Percentiles rank a stretch among this genome's conserved stretches.
Evolutionary conservation across 75 land plant species (phyloP).

Genomic region (Picea sitchensis): DNA sequence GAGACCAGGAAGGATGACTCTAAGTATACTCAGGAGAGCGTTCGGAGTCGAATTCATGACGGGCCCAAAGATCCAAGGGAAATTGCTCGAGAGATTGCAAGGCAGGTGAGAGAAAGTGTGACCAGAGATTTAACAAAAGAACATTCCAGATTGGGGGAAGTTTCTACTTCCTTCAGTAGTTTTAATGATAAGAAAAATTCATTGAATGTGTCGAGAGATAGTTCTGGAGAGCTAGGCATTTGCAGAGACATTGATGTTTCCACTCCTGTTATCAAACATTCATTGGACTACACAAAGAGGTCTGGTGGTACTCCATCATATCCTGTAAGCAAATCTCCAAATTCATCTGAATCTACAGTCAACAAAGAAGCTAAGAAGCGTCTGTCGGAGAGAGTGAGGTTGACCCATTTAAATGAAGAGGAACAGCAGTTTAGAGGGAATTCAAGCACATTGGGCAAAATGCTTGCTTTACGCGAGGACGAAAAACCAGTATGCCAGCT

Average conservation of each 20-base stretch:
- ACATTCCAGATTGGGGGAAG: slow-evolving; percentile 10
- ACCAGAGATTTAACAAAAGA: slow-evolving; percentile 13
- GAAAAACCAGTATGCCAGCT: not conserved
- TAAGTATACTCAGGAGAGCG: not conserved
- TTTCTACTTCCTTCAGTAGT: slow-evolving; percentile 35
- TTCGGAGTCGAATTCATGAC: slow-evolving; percentile 12
- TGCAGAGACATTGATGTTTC: not conserved
- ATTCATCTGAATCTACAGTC: slow-evolving; percentile 34
- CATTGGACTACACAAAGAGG: slow-evolving; percentile 9
- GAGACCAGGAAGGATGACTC: slow-evolving; percentile 9
- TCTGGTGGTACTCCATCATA: slow-evolving; percentile 9
- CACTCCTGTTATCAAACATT: slow-evolving; percentile 8
- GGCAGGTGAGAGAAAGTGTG: slow-evolving; percentile 39
- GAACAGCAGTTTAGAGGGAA: slow-evolving; percentile 8
- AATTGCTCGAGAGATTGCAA: slow-evolving; percentile 63
- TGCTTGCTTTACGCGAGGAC: slow-evolving; percentile 49
- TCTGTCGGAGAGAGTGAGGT: slow-evolving; percentile 56
- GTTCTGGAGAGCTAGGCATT: slow-evolving; percentile 9
- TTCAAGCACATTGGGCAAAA: slow-evolving; percentile 51
- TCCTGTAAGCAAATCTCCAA: slow-evolving; percentile 5
- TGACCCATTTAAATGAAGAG: slow-evolving; percentile 31
- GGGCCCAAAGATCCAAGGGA: slow-evolving; percentile 52
- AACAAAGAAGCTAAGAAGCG: slow-evolving; percentile 55
- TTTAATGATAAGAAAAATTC: slow-evolving; percentile 15
- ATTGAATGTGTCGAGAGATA: slow-evolving; percentile 21